Base-by-base conservation (phyloP, 257 asterid genomes). In the Solanum pimpinellifolium region DNA sequence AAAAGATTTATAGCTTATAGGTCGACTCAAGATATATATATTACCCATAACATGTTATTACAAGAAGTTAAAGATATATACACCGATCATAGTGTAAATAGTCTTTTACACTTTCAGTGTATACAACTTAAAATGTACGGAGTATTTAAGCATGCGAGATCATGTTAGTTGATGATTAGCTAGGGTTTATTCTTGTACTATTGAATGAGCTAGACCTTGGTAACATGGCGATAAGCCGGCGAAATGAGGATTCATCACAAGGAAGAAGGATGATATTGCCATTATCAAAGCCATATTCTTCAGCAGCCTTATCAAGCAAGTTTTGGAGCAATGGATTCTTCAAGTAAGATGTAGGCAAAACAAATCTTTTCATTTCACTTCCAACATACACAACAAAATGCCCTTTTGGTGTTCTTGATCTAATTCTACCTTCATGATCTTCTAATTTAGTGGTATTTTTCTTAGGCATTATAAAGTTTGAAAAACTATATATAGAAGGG, bases 341-440 rank as follows among this genome's bases (percentile, higher is more conserved):
- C 93, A 95, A 86, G 81, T 88, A 92, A 42, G 93, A 91, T 21
- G 92, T 93, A 1, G 98, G 93, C 75, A 95, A 82, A 25, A 89
- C 94, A 83, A 80, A 92, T 90, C 97, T 90, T 49, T 83, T 86
- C 91, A 72, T 29, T 14, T 91, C 92, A 2, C 86, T 90, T 1
- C 97, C 98, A 16, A 94, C 97, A 21, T 95, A 95, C 10, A 94
- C 95, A 70, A 88, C 98, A 15, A 95, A 93, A 80, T 93, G 93
- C 88, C 98, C 95, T 87, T 89, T 95, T 39, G 94, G 94, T 7
- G 96, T 77, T 37, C 77, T 87, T 49, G 70, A 85, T n/a, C 62
- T 83, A 13, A 37, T 87, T 85, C 85, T 46, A 37, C 41, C 87
- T 59, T 56, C 21, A 25, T 23, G 35, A 20, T 66, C 65, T 66